Base-by-base conservation (phyloP, 2,329 filamentous ascomycete genomes). In the Colletotrichum tropicicola region DNA sequence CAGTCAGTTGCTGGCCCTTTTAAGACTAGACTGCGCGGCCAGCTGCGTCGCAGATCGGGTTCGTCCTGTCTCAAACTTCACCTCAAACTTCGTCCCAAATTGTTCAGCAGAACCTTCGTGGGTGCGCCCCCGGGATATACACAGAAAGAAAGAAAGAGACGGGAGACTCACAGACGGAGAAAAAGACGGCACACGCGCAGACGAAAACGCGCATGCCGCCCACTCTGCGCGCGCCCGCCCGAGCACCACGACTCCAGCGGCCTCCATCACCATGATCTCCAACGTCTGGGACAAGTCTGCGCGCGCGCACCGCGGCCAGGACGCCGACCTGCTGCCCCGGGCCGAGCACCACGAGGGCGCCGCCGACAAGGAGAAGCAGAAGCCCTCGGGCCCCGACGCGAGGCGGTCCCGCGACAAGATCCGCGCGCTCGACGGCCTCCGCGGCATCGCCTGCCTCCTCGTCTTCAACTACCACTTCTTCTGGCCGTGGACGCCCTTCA, bases 381-480 rank as follows among this genome's bases (percentile, higher is more conserved):
- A 62, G 49, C n/a, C 37, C 9, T 53, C 62, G 17, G 41, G 27
- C 2, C 39, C 52, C 13, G 49, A 61, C 23, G 55, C 59, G 27
- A 64, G 56, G 51, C 65, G 62, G 37, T 58, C 41, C 19, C 32
- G 35, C 21, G 77, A 78, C 70, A 79, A 80, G 70, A 78, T 80
- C 67, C 72, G 68, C 52, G 77, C 73, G 27, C 76, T 80, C 37
- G 79, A 80, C 68, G 79, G 79, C 13, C 73, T 80, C 2, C 74
- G 79, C n/a, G 79, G 79, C 52, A 73, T 80, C 60, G 79, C 79
- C 15, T 80, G 77, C 59, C 74, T 80, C 28, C 71, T 79, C 35
- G 79, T 80, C 57, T 80, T 80, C 73, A 80, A 79, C 51, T 80
- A 79, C 61, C 78, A 80, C 63, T 80, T 79, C 57, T 70, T 80